Base-by-base conservation (phyloP, 805 yeast genomes). In the Debaryomyces maramus region DNA sequence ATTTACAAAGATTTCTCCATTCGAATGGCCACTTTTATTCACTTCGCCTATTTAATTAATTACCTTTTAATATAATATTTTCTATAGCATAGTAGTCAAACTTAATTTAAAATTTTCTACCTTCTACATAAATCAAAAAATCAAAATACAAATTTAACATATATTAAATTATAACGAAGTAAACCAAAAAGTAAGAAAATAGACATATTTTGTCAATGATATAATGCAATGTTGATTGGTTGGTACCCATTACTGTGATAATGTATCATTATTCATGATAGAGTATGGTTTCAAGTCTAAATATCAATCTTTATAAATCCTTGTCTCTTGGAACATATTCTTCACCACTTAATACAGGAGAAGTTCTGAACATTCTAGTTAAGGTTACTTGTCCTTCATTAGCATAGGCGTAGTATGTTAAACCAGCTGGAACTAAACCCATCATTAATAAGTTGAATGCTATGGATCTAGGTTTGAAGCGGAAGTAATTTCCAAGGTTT, bases 251-350 rank as follows among this genome's bases (percentile, higher is more conserved):
- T 26, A 17, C 4, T 31, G 16, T 26, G 31, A 21, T 19, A 33
- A 24, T 36, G 31, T 18, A 19, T 26, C 27, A 24, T 29, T 30
- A 31, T 27, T 32, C 29, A 22, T 38, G 19, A 11, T 31, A 26
- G 9, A 24, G 13, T 30, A 21, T 16, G 7, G 5, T 16, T 13
- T n/a, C 9, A 16, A 11, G 13, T 16, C 20, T 38, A 38, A 18
- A 20, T 15, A 27, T 26, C 15, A 19, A 23, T n/a, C 13, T 47
- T 33, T 58, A 67, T 59, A 68, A 68, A 50, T 69, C 74, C 53
- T 67, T 67, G 41, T 58, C 64, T 58, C 75, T 68, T 42, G 74
- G 74, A 41, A 58, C 61, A 47, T 69, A 70, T 29, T 64, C 68
- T 38, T 63, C 61, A 18, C 59, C 61, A 39, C 60, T 54, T 45